Evolutionary conservation across 2,329 filamentous ascomycete genomes (phyloP).

Genomic region (Leptographium flavum): DNA sequence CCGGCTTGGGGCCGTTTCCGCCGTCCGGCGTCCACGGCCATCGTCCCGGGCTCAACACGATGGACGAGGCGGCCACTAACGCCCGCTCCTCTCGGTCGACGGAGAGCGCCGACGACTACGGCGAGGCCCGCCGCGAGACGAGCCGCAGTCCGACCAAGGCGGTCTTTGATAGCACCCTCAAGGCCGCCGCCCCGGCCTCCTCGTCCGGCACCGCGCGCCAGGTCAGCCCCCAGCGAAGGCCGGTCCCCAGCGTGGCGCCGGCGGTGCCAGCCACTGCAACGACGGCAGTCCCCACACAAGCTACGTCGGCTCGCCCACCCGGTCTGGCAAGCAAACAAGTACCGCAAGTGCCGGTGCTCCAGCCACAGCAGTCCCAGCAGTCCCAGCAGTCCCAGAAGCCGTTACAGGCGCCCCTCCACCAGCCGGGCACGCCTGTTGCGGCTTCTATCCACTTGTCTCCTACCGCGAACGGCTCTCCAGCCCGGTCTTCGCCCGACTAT

Average conservation of each 20-base stretch:
- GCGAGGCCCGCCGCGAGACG: conserved; percentile 33
- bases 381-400: no score
- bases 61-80: conserved; percentile 75
- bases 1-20: conserved; percentile 17
- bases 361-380: conserved; percentile 21
- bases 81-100: conserved; percentile 44
- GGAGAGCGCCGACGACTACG: conserved; percentile 35
- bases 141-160: conserved; percentile 41
- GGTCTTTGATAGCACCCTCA: conserved; percentile 37
- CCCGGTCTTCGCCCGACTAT: conserved; percentile 41
- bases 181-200: conserved; percentile 26
- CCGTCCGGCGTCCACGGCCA: conserved; percentile 17
- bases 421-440: conserved; percentile 8
- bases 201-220: conserved; percentile 32
- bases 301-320: no score
- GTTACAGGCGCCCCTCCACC: no score
- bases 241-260: conserved; percentile 22
- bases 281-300: no score
- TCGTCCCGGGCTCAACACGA: conserved; percentile 47
- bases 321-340: conserved; percentile 35
- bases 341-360: conserved; percentile 6
- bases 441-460: conserved; percentile 24
- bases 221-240: conserved; percentile 45
- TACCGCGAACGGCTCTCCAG: conserved; percentile 25
- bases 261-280: conserved; percentile 33